Percentiles rank a stretch among this genome's conserved stretches.
These are phyloP conservation scores for Nakaseomyces sp. DNA, from an alignment of 1,139 yeast genomes.

Conservation along the genomic window DNA sequence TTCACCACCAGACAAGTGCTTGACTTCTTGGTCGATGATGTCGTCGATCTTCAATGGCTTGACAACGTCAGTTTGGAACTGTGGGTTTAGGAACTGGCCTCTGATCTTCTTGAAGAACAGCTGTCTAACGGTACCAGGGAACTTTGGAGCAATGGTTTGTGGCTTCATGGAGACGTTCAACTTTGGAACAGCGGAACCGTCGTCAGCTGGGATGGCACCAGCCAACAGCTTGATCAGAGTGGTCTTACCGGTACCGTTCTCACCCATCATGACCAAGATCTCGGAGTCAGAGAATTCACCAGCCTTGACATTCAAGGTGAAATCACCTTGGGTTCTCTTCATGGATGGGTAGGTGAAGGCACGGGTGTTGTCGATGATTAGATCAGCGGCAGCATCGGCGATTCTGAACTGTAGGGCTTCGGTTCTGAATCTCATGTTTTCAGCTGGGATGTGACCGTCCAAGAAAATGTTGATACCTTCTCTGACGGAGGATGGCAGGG, in stretches of 20 bases:
- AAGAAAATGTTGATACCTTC: constrained; percentile 97
- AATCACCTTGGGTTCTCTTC: constrained; percentile 92
- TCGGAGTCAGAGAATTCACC: constrained; percentile 96
- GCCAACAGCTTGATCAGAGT: constrained; percentile 93
- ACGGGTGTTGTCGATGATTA: constrained; percentile 69
- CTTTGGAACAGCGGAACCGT: constrained; percentile 69
- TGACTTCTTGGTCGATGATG: constrained; percentile 94
- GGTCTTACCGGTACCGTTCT: constrained; percentile 98
- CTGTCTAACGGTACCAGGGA: constrained; percentile 97
- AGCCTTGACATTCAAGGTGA: constrained; percentile 65
- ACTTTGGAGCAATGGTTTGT: constrained; percentile 96
- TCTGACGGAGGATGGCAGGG: constrained; percentile 90
- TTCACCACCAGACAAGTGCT: constrained; percentile 97
- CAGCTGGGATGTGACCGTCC: constrained; percentile 96
- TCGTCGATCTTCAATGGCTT: constrained; percentile 91
- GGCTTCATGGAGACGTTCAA: constrained; percentile 95
- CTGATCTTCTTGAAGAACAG: constrained; percentile 92
- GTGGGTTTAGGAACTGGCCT: constrained; percentile 90
- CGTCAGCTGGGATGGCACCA: constrained; percentile 83
- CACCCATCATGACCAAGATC: constrained; percentile 98
- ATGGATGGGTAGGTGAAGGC: constrained; percentile 70
- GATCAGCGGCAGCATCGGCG: constrained; percentile 80
- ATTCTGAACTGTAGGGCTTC: constrained; percentile 91
- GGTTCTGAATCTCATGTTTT: constrained; percentile 91
- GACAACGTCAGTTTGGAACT: constrained; percentile 95